These are phyloP conservation scores for Citrullus mucosospermus DNA, from an alignment of 306 rosid species.

Conservation along the genomic window DNA sequence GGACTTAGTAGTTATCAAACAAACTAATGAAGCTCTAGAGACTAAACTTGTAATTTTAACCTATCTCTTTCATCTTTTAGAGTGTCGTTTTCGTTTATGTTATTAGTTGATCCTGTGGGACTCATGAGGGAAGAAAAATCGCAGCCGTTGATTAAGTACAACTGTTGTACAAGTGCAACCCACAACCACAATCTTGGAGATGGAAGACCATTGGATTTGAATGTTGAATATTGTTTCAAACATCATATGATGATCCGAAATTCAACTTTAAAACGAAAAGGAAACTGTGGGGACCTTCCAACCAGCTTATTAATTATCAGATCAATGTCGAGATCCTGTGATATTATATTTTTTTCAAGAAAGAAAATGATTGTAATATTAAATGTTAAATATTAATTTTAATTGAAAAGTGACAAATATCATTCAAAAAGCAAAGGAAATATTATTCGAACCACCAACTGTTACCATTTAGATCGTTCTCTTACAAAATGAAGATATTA, in stretches of 20 bases:
- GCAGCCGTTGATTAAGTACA: not conserved
- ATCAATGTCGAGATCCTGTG: not conserved
- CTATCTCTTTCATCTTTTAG: too few species aligned
- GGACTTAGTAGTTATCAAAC: too few species aligned
- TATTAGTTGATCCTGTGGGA: not conserved
- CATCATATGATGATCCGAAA: not conserved
- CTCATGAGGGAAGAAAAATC: not conserved
- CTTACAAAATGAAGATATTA: not conserved
- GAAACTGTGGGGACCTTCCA: not conserved
- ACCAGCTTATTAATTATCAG: not conserved
- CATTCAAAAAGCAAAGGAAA: not conserved
- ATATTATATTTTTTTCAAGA: not conserved
- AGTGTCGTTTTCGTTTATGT: not conserved
- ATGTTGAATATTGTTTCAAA: not conserved
- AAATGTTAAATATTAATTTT: not conserved
- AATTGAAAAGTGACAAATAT: not conserved
- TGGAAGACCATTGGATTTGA: not conserved
- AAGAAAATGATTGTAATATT: not conserved
- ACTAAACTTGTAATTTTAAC: too few species aligned
- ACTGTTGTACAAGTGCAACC: not conserved
- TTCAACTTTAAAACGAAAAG: not conserved
- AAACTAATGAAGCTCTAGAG: too few species aligned
- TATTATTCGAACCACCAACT: too few species aligned
- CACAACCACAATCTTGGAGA: not conserved
- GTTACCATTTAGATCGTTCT: too few species aligned